A percentile compares a stretch with the other conserved stretches of the same genome.
phyloP scores from a whole-genome alignment of 2,329 filamentous ascomycete genomes.

The Colletotrichum gloeosporioides region DNA sequence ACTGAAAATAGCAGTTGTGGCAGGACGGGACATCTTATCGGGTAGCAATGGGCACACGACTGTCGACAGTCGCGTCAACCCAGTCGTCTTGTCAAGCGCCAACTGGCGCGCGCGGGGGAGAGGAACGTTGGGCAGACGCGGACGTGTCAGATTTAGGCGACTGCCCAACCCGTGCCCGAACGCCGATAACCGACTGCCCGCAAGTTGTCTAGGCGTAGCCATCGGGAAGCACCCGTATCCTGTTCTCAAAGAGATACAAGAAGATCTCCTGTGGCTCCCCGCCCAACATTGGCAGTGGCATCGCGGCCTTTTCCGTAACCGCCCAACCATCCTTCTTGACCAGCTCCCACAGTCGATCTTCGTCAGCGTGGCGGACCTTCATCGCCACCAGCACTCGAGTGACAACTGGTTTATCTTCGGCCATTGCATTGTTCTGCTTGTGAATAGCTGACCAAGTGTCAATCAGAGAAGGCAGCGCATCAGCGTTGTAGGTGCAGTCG shows the following conservation, averaged over 20 bases:
- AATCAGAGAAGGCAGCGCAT: constrained; percentile 59
- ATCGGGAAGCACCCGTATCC: neutral
- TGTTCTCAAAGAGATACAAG: constrained; percentile 52
- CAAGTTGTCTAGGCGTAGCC: neutral
- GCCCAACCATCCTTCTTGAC: constrained; percentile 52
- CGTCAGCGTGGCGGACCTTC: constrained; percentile 61
- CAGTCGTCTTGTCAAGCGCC: neutral
- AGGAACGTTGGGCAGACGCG: neutral
- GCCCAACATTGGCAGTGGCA: constrained; percentile 53
- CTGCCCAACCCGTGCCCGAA: neutral
- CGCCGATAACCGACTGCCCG: neutral
- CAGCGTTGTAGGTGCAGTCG: constrained; percentile 67
- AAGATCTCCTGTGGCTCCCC: constrained; percentile 52
- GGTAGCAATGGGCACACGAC: neutral
- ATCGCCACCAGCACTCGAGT: constrained; percentile 59
- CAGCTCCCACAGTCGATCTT: constrained; percentile 52
- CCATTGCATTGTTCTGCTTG: constrained; percentile 29
- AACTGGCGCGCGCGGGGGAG: neutral
- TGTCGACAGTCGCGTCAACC: neutral
- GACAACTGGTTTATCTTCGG: constrained; percentile 7
- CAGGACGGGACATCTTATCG: neutral
- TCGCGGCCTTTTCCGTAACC: constrained; percentile 41
- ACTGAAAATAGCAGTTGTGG: neutral
- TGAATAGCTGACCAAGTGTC: constrained; percentile 58
- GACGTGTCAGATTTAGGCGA: neutral